Conservation (phyloP, 2,329 filamentous ascomycete genomes). For the Aspergillus fumigatiaffinis region DNA sequence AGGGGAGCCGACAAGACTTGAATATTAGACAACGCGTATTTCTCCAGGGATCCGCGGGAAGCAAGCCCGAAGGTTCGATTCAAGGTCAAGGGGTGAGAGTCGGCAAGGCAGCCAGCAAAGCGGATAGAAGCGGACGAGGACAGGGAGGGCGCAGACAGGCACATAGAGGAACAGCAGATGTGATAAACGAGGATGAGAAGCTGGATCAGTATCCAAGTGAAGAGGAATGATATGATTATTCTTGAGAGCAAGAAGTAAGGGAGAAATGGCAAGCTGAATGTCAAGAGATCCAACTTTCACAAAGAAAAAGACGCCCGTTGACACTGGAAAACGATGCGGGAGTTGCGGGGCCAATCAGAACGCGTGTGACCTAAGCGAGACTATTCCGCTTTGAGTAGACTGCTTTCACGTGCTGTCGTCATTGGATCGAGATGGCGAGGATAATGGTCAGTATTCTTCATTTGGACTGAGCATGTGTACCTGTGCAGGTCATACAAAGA, state of each 20-base stretch:
- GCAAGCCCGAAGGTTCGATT: constrained; percentile 9
- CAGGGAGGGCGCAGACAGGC: constrained; percentile 29
- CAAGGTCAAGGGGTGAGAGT: constrained; percentile 14
- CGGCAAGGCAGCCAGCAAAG: constrained; percentile 26
- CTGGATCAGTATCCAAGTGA: constrained; percentile 4
- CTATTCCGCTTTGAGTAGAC: constrained; percentile 3
- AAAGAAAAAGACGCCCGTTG: background rate
- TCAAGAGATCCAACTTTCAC: background rate
- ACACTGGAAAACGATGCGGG: background rate
- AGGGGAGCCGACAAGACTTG: constrained; percentile 12
- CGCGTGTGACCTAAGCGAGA: constrained; percentile 2
- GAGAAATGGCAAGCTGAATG: constrained; percentile 1
- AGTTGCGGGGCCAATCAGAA: background rate
- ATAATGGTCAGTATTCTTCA: background rate
- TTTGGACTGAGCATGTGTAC: background rate
- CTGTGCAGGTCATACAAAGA: background rate
- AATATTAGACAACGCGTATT: constrained; percentile 12
- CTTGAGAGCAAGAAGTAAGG: constrained; percentile 3
- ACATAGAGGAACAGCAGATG: constrained; percentile 31
- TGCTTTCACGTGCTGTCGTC: constrained; percentile 17
- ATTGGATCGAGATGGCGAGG: constrained; percentile 9
- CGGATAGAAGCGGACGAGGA: constrained; percentile 24
- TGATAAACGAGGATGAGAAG: background rate
- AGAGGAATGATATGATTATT: background rate
- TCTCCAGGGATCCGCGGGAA: constrained; percentile 14